Evolutionary conservation across 352 stramenopile species (phyloP).

Genomic region (Phytophthora crassamura): DNA sequence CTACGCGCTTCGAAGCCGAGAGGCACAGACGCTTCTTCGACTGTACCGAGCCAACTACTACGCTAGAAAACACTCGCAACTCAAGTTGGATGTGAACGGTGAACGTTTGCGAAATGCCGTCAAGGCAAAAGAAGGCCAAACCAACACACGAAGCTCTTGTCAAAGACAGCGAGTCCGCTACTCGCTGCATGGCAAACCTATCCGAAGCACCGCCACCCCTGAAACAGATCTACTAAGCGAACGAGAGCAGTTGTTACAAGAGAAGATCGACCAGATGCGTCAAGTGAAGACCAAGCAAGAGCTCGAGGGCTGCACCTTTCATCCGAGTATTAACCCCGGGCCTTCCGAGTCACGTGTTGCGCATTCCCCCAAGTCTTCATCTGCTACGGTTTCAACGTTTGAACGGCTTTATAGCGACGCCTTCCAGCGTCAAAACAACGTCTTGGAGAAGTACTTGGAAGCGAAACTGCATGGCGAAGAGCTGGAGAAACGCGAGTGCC

Average conservation of each 20-base stretch:
- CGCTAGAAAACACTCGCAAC: conserved; percentile 33
- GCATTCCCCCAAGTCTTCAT: background rate
- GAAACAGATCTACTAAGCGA: conserved; percentile 41
- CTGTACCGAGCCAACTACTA: conserved; percentile 53
- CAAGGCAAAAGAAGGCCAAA: background rate
- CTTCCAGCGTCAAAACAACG: conserved; percentile 57
- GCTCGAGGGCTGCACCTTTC: conserved; percentile 64
- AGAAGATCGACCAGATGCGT: conserved; percentile 44
- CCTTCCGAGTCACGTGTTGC: background rate
- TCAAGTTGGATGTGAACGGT: conserved; percentile 6
- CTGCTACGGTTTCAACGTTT: conserved; percentile 36
- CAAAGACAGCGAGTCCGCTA: conserved; percentile 35
- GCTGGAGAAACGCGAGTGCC: conserved; percentile 45
- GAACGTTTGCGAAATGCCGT: background rate
- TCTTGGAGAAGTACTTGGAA: conserved; percentile 43
- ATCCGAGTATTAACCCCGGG: conserved; percentile 40
- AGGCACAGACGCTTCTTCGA: conserved; percentile 25
- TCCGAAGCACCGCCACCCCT: conserved; percentile 4
- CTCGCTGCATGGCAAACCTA: conserved; percentile 44
- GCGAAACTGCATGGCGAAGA: conserved; percentile 55
- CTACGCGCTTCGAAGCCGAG: conserved; percentile 4
- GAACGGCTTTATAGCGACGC: conserved; percentile 64
- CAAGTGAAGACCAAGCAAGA: conserved; percentile 46
- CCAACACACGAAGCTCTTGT: conserved; percentile 8
- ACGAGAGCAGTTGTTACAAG: conserved; percentile 32